Conservation (phyloP, 768 basidiomycete genomes). For the Hericium coralloides region DNA sequence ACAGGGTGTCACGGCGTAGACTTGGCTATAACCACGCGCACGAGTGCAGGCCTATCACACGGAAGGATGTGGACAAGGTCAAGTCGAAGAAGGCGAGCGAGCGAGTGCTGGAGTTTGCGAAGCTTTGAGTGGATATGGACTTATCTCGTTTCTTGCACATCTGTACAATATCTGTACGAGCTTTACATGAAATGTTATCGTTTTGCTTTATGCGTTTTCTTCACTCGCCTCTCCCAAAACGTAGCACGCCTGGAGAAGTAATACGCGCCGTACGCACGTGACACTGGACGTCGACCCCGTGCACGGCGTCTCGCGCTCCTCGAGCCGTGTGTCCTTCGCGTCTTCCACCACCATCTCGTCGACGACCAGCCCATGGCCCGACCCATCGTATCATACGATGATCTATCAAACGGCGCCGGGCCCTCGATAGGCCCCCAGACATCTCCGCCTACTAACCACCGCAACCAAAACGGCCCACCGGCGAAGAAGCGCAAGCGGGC, state of each 20-base stretch:
- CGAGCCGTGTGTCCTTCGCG: too few relatives aligned
- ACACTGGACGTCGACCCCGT: too few relatives aligned
- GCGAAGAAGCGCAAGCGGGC: constrained; percentile 11
- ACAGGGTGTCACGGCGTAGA: constrained; percentile 23
- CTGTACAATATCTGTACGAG: not conserved
- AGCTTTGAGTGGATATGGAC: constrained; percentile 23
- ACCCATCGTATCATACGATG: not conserved
- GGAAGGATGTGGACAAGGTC: constrained; percentile 63
- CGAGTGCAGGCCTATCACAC: constrained; percentile 53
- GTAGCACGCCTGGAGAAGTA: too few relatives aligned
- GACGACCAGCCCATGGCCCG: not conserved
- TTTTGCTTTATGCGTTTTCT: not conserved
- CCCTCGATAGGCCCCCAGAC: constrained; percentile 5
- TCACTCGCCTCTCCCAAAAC: not conserved
- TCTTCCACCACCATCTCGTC: not conserved
- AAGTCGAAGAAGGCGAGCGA: constrained; percentile 56
- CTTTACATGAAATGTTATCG: not conserved
- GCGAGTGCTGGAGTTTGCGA: constrained; percentile 31
- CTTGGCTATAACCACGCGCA: constrained; percentile 77
- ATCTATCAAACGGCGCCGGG: not conserved
- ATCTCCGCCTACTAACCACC: constrained; percentile 3
- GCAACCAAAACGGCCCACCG: constrained; percentile 1
- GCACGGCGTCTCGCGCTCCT: too few relatives aligned
- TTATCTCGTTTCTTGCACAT: not conserved
- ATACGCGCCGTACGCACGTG: too few relatives aligned